Evolutionary conservation across 2,329 filamentous ascomycete species (phyloP).

Genomic region (Trichoderma atroviride): DNA sequence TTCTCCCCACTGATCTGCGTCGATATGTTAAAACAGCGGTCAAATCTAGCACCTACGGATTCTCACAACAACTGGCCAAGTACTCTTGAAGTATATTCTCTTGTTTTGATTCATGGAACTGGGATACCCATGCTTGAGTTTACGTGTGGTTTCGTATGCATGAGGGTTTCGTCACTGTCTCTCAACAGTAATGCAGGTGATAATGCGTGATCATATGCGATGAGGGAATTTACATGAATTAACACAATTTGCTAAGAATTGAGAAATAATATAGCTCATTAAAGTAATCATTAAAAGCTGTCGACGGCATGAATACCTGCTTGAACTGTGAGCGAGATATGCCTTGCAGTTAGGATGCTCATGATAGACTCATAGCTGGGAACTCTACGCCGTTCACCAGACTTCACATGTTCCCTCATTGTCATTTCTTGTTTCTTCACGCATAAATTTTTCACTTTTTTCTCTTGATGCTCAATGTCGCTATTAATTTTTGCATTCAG

Average conservation of each 20-base stretch:
- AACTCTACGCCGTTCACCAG: background rate
- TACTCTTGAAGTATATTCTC: background rate
- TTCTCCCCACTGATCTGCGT: background rate
- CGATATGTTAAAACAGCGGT: background rate
- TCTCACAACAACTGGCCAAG: background rate
- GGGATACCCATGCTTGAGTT: background rate
- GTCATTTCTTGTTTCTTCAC: background rate
- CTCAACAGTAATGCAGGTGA: too few species aligned
- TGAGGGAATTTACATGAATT: too few species aligned
- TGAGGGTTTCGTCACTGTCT: background rate
- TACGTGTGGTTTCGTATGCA: background rate
- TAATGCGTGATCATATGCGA: too few species aligned
- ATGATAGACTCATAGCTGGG: background rate
- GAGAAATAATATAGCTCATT: too few species aligned
- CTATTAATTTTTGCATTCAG: background rate
- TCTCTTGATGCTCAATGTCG: background rate
- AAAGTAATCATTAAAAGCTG: too few species aligned
- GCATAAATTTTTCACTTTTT: background rate
- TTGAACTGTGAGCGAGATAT: too few species aligned
- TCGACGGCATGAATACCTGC: too few species aligned
- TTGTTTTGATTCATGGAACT: background rate
- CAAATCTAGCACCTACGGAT: background rate
- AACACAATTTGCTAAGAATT: too few species aligned
- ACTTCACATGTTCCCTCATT: too few species aligned
- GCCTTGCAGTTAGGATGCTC: too few species aligned